Conservation (phyloP, 805 yeast genomes). For the Nakazawaea populi region DNA sequence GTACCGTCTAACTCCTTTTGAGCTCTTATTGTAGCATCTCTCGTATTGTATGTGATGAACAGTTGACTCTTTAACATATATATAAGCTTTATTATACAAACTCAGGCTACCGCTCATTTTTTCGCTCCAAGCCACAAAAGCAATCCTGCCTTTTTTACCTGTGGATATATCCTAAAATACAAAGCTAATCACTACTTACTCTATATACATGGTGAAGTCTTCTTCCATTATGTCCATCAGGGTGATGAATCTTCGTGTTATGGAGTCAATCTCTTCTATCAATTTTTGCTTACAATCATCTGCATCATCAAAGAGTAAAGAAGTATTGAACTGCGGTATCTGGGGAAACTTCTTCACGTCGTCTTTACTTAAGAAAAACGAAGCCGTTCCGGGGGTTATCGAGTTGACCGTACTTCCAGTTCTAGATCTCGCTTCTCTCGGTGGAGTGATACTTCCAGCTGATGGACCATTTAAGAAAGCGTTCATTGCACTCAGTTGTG, state of each 20-base stretch:
- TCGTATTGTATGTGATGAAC: constrained; percentile 50
- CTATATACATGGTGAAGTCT: constrained; percentile 18
- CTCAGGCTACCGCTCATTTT: no score
- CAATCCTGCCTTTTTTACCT: not conserved
- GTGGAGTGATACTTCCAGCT: constrained; percentile 7
- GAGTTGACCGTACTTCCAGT: constrained; percentile 2
- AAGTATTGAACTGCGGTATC: constrained; percentile 7
- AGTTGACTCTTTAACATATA: constrained; percentile 70
- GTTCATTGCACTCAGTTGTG: constrained; percentile 16
- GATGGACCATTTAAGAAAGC: constrained; percentile 10
- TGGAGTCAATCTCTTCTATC: constrained; percentile 18
- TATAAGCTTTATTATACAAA: no score
- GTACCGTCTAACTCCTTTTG: constrained; percentile 33
- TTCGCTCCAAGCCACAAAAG: not conserved
- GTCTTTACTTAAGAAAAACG: constrained; percentile 6
- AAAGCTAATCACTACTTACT: constrained; percentile 7
- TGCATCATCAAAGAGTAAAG: constrained; percentile 10
- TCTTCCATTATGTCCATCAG: constrained; percentile 26
- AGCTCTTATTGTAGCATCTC: constrained; percentile 39
- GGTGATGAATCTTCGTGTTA: constrained; percentile 16
- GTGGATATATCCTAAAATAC: no score
- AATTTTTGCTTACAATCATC: constrained; percentile 17
- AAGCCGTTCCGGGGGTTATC: constrained; percentile 13
- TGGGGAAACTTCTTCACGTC: constrained; percentile 2
- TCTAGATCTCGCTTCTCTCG: not conserved